These are phyloP conservation scores for Elsinoe necatrix DNA, from an alignment of 2,329 filamentous ascomycete species.

Conservation along the genomic window DNA sequence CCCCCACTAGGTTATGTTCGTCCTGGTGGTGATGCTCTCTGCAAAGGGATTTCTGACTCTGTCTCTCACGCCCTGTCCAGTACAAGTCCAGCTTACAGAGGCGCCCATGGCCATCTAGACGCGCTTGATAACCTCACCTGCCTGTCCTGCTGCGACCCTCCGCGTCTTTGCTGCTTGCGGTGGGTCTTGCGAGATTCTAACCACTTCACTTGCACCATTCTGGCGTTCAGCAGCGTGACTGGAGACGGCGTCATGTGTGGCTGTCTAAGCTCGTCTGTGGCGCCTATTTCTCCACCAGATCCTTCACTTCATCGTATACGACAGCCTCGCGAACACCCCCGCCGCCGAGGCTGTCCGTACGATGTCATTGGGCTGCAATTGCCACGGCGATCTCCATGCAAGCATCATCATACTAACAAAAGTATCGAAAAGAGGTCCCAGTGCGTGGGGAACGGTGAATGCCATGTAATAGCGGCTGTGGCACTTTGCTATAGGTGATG, in stretches of 20 bases:
- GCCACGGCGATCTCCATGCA: slow-evolving; percentile 3
- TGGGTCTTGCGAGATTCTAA: neutral
- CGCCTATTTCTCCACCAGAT: slow-evolving; percentile 1
- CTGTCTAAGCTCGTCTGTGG: slow-evolving; percentile 2
- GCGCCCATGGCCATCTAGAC: neutral
- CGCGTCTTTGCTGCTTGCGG: neutral
- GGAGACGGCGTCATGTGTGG: neutral
- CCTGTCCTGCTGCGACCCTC: neutral
- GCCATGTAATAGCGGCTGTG: neutral
- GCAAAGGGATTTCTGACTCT: neutral
- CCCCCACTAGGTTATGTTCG: neutral
- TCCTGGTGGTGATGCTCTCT: neutral
- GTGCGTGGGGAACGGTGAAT: neutral
- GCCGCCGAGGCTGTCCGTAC: slow-evolving; percentile 1
- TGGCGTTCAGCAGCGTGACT: neutral
- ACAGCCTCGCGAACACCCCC: neutral
- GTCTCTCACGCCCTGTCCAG: neutral
- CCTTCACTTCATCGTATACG: neutral
- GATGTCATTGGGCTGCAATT: slow-evolving; percentile 1
- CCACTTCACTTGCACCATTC: neutral
- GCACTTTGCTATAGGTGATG: neutral
- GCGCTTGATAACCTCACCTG: neutral
- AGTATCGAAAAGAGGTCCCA: neutral
- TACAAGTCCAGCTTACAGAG: neutral
- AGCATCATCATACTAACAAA: neutral